Conservation (phyloP, 192 early-diverging fungal genomes). For the Umbelopsis isabellina region DNA sequence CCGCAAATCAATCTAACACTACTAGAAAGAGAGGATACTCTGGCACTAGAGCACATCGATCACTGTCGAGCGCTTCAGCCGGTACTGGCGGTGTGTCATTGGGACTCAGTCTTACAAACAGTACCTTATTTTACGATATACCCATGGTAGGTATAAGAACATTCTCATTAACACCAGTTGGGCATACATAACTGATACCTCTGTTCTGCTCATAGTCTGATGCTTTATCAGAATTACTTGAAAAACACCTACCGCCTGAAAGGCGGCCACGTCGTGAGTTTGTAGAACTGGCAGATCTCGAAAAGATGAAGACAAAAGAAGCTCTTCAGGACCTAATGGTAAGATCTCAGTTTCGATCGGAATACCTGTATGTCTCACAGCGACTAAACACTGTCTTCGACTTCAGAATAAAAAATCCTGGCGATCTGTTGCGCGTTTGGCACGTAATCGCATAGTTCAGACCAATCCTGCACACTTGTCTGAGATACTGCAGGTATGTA, state of each 20-base stretch:
- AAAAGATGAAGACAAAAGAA: slow-evolving; percentile 41
- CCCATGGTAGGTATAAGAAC: slow-evolving; percentile 39
- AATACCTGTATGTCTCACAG: not conserved
- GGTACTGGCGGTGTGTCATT: slow-evolving; percentile 22
- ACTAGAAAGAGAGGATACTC: slow-evolving; percentile 8
- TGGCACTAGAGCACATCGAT: not conserved
- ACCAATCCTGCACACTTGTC: slow-evolving; percentile 40
- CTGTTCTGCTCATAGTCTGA: slow-evolving; percentile 43
- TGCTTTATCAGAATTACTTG: slow-evolving; percentile 47
- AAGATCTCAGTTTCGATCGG: not conserved
- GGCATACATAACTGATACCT: not conserved
- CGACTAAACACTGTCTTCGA: not conserved
- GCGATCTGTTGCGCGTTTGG: slow-evolving; percentile 50
- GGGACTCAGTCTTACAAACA: slow-evolving; percentile 33
- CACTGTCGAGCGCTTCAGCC: not conserved
- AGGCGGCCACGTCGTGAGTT: slow-evolving; percentile 45
- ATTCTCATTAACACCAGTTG: not conserved
- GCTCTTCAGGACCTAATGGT: slow-evolving; percentile 43
- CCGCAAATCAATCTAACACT: not conserved
- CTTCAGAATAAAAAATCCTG: slow-evolving; percentile 52
- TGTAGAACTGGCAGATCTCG: slow-evolving; percentile 35
- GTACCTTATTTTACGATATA: slow-evolving; percentile 56
- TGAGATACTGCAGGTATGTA: slow-evolving; percentile 48
- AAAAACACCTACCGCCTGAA: slow-evolving; percentile 50
- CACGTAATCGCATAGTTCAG: slow-evolving; percentile 45